Conservation (phyloP, 495 filamentous ascomycete species). For the Penicillium cinerascens region DNA sequence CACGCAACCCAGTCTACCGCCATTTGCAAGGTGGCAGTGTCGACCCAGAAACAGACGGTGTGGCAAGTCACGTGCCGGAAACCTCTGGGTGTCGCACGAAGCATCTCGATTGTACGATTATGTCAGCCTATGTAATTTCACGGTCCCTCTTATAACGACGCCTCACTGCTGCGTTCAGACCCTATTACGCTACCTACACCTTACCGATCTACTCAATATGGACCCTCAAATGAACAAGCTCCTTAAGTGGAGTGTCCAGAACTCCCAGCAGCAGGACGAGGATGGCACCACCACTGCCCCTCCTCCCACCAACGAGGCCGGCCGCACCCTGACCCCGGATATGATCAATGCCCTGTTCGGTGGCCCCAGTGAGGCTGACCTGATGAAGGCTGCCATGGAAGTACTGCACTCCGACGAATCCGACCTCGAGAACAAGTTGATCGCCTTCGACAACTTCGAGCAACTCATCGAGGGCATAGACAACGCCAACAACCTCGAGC, state of each 20-base stretch:
- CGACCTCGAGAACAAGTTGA: slow-evolving; percentile 71
- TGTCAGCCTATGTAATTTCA: slow-evolving; percentile 4
- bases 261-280: slow-evolving; percentile 50
- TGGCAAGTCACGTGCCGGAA: slow-evolving; percentile 21
- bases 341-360: slow-evolving; percentile 72
- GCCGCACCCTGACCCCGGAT: slow-evolving; percentile 54
- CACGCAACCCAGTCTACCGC: slow-evolving; percentile 15
- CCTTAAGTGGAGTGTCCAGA: slow-evolving; percentile 91
- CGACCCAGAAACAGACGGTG: slow-evolving; percentile 7
- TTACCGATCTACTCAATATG: slow-evolving; percentile 29
- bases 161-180: background rate
- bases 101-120: slow-evolving; percentile 16
- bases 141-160: background rate
- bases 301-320: slow-evolving; percentile 36
- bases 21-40: background rate
- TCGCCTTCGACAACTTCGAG: slow-evolving; percentile 95
- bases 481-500: slow-evolving; percentile 89
- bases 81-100: slow-evolving; percentile 19
- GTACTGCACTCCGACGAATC: slow-evolving; percentile 61
- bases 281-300: slow-evolving; percentile 35
- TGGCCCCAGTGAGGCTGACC: slow-evolving; percentile 79
- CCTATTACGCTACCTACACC: background rate
- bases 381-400: slow-evolving; percentile 81
- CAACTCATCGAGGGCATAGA: slow-evolving; percentile 87
- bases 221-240: slow-evolving; percentile 67